Conservation (phyloP, 345 rosid genomes). For the Hirschfeldia incana region DNA sequence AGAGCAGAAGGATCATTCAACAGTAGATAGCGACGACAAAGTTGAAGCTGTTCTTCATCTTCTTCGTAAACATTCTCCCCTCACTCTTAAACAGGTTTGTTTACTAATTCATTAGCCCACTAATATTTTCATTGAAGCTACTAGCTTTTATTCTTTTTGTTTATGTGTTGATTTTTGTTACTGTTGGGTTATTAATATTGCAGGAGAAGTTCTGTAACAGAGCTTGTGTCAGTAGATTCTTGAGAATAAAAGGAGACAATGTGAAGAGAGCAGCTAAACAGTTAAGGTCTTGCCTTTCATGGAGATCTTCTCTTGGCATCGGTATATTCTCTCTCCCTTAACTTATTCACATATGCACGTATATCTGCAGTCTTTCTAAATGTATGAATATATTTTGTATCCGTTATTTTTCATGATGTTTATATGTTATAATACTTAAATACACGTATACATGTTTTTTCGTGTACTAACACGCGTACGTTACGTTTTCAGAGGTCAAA, state of each 20-base stretch:
- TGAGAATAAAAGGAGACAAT: constrained; percentile 70
- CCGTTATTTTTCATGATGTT: background rate
- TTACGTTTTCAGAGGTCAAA: constrained; percentile 11
- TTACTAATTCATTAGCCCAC: background rate
- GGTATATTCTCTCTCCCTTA: constrained; percentile 46
- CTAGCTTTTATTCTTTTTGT: background rate
- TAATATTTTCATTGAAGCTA: background rate
- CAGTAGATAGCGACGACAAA: constrained; percentile 36
- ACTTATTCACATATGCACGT: background rate
- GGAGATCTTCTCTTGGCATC: constrained; percentile 80
- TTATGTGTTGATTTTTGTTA: background rate
- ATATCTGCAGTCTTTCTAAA: background rate
- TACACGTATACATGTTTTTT: background rate
- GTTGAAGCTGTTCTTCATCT: constrained; percentile 73
- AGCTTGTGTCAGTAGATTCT: constrained; percentile 72
- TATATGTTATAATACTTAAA: background rate
- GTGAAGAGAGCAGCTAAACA: constrained; percentile 88
- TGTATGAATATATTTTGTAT: background rate
- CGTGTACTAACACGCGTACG: constrained; percentile 4
- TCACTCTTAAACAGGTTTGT: constrained; percentile 78
- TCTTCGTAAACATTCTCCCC: constrained; percentile 76
- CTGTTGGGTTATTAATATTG: background rate
- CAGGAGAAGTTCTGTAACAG: constrained; percentile 92
- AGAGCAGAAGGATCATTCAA: constrained; percentile 42
- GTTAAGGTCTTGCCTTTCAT: constrained; percentile 80